Evolutionary conservation across 2,329 filamentous ascomycete species (phyloP).

Genomic region (Purpureocillium lavendulum): DNA sequence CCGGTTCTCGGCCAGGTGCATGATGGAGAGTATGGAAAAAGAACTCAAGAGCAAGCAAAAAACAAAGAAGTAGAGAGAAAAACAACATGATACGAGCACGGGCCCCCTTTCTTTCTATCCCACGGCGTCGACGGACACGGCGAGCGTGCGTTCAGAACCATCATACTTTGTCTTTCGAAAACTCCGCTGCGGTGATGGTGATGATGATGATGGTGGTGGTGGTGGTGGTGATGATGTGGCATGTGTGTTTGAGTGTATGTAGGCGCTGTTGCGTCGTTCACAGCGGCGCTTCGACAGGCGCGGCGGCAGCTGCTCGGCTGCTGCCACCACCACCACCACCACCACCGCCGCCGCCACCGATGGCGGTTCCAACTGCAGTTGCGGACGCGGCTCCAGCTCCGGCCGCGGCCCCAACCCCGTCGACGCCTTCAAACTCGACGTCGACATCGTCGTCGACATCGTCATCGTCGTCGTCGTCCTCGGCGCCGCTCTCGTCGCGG

Average conservation of each 20-base stretch:
- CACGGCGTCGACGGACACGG: too few species aligned
- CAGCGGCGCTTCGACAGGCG: too few species aligned
- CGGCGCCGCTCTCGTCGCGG: constrained; percentile 55
- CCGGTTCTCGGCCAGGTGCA: too few species aligned
- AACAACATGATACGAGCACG: background rate
- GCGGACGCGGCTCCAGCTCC: background rate
- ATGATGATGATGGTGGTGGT: too few species aligned
- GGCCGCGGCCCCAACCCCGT: constrained; percentile 18
- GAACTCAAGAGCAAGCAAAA: background rate
- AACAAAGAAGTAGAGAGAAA: background rate
- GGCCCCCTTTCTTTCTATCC: background rate
- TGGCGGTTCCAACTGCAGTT: background rate
- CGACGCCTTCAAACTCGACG: constrained; percentile 29
- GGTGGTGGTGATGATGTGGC: too few species aligned
- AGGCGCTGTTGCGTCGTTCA: too few species aligned
- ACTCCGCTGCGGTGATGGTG: too few species aligned
- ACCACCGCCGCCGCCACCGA: background rate
- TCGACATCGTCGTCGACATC: constrained; percentile 45
- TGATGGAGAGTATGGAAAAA: background rate
- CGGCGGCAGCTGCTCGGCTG: too few species aligned
- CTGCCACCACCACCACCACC: too few species aligned
- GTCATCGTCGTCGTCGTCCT: constrained; percentile 57
- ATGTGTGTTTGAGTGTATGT: too few species aligned
- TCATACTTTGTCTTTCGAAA: too few species aligned
- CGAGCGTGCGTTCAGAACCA: too few species aligned